Evolutionary conservation across 2,329 filamentous ascomycete species (phyloP).

Genomic region (Septoria petroselini): DNA sequence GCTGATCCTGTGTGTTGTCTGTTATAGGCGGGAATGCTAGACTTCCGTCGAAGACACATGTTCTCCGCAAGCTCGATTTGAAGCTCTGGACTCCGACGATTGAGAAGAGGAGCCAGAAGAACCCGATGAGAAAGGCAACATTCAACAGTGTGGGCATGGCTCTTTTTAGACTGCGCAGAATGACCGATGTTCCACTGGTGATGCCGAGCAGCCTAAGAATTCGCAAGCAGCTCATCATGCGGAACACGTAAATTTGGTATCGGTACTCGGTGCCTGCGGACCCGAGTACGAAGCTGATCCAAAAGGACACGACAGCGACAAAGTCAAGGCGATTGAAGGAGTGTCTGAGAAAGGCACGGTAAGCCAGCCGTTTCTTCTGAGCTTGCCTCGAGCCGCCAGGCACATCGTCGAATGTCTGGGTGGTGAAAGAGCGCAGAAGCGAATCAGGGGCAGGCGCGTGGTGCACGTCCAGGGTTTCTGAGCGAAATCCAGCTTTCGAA

Average conservation of each 20-base stretch:
- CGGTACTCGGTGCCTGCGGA: conserved; percentile 65
- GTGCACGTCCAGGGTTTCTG: conserved; percentile 29
- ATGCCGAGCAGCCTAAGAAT: conserved; percentile 87
- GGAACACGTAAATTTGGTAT: conserved; percentile 81
- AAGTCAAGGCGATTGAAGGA: conserved; percentile 96
- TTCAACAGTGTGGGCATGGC: conserved; percentile 87
- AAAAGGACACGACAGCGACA: conserved; percentile 89
- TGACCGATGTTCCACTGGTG: conserved; percentile 92
- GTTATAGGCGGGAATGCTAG: conserved; percentile 35
- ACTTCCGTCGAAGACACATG: conserved; percentile 50
- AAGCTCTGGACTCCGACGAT: conserved; percentile 97
- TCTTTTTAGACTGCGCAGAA: conserved; percentile 90
- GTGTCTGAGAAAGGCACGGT: conserved; percentile 87
- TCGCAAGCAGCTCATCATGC: conserved; percentile 92
- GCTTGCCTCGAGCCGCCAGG: conserved; percentile 67
- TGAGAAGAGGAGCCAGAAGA: conserved; percentile 97
- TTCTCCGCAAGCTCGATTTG: conserved; percentile 51
- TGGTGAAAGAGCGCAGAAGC: conserved; percentile 38
- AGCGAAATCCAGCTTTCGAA: conserved; percentile 53
- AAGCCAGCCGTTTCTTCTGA: conserved; percentile 79
- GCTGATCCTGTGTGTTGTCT: conserved; percentile 26
- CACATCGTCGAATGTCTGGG: conserved; percentile 43
- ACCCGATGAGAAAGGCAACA: conserved; percentile 88
- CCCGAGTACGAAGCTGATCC: conserved; percentile 79
- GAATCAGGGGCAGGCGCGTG: conserved; percentile 31